These are phyloP conservation scores for Talaromyces sp. DNA, from an alignment of 2,329 filamentous ascomycete species.

Conservation along the genomic window DNA sequence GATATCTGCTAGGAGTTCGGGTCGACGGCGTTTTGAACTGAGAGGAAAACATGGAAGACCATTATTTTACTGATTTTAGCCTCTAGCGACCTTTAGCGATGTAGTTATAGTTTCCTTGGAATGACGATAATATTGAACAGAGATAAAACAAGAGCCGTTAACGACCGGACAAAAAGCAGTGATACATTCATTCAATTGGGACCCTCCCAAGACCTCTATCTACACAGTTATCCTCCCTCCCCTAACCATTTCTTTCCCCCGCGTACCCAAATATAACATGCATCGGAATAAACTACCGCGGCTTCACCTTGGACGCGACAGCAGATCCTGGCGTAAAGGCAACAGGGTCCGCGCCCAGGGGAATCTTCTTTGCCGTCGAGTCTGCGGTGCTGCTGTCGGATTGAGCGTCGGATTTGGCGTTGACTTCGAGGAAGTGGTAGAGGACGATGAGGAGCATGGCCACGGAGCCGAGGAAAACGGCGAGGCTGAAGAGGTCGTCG, in stretches of 20 bases:
- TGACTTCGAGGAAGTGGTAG: slow-evolving; percentile 96
- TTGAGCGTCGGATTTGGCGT: slow-evolving; percentile 54
- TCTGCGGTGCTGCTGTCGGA: background rate
- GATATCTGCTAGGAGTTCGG: background rate
- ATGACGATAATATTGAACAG: background rate
- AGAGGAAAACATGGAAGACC: background rate
- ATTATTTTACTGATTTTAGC: background rate
- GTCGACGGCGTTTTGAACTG: background rate
- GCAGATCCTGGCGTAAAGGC: slow-evolving; percentile 10
- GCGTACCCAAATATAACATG: background rate
- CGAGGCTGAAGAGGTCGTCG: slow-evolving; percentile 81
- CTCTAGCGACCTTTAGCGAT: background rate
- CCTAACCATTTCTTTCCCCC: background rate
- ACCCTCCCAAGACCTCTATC: background rate
- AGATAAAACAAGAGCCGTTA: background rate
- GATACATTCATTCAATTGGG: background rate
- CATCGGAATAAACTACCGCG: background rate
- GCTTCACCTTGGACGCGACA: slow-evolving; percentile 5
- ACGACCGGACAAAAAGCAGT: background rate
- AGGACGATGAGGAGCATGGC: slow-evolving; percentile 90
- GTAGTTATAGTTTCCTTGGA: background rate
- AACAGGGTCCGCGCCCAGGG: slow-evolving; percentile 5
- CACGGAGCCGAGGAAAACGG: slow-evolving; percentile 84
- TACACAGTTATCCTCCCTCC: background rate
- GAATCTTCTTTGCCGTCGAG: slow-evolving; percentile 10